Percentiles rank a stretch among this genome's conserved stretches.
These are phyloP conservation scores for Amanita brunnescens DNA, from an alignment of 768 basidiomycete species.

Conservation along the genomic window DNA sequence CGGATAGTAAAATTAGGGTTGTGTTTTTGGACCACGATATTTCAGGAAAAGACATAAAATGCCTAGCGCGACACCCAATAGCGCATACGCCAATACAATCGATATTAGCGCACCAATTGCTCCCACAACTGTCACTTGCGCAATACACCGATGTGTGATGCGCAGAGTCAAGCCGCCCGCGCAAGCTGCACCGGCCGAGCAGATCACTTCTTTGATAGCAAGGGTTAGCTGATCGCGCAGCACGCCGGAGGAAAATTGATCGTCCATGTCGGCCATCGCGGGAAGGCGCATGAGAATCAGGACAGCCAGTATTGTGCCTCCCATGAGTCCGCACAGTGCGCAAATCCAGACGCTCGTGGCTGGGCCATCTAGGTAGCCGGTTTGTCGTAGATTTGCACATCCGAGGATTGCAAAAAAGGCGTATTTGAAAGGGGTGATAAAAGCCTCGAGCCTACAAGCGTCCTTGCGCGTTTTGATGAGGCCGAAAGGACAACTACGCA, in stretches of 20 bases:
- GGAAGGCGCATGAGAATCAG: slow-evolving; percentile 14
- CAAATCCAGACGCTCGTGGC: slow-evolving; percentile 1
- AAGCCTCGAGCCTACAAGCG: slow-evolving; percentile 15
- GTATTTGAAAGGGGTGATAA: slow-evolving; percentile 22
- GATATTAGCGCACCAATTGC: not conserved
- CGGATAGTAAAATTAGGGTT: not conserved
- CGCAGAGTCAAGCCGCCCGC: slow-evolving; percentile 1
- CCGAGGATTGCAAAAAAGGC: slow-evolving; percentile 20
- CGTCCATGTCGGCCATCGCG: not conserved
- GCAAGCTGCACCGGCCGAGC: not conserved
- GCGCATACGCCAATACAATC: not conserved
- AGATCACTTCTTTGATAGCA: slow-evolving; percentile 1
- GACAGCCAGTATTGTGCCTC: slow-evolving; percentile 17
- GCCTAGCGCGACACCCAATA: not conserved
- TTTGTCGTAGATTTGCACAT: slow-evolving; percentile 11
- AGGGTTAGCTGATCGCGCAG: slow-evolving; percentile 4
- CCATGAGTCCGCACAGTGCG: slow-evolving; percentile 18
- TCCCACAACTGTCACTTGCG: not conserved
- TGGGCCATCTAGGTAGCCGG: slow-evolving; percentile 6
- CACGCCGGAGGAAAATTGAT: not conserved
- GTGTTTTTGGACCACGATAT: not conserved
- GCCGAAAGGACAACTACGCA: not conserved
- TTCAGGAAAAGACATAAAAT: slow-evolving; percentile 3
- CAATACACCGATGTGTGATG: not conserved
- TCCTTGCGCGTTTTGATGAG: not conserved